phyloP scores from a whole-genome alignment of 2,329 filamentous ascomycete species.

The Pseudopyricularia javanii region DNA sequence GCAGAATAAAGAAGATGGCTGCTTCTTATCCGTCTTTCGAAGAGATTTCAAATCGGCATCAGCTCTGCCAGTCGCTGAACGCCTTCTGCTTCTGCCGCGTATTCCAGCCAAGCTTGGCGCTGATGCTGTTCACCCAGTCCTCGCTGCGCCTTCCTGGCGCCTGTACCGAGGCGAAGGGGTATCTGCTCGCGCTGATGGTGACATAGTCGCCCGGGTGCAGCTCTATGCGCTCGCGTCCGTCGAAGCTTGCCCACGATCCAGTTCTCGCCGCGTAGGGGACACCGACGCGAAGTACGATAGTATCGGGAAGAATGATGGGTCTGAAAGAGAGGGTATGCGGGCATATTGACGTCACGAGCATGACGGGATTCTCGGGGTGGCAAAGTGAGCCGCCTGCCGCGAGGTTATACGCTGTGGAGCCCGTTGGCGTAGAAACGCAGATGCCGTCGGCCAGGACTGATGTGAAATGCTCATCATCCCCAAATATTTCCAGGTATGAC shows the following conservation, averaged over 20 bases:
- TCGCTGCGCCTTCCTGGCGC: slow-evolving; percentile 56
- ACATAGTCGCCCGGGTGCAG: slow-evolving; percentile 70
- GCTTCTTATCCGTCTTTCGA: neutral
- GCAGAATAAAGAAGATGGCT: neutral
- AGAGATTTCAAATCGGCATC: neutral
- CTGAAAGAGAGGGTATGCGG: slow-evolving; percentile 91
- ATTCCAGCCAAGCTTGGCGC: slow-evolving; percentile 70
- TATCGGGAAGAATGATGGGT: slow-evolving; percentile 93
- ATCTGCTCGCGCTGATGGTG: slow-evolving; percentile 68
- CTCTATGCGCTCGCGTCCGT: slow-evolving; percentile 81
- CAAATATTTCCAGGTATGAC: slow-evolving; percentile 85
- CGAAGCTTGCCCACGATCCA: slow-evolving; percentile 93
- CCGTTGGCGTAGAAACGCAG: slow-evolving; percentile 87
- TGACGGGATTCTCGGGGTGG: slow-evolving; percentile 92
- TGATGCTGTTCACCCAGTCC: slow-evolving; percentile 76
- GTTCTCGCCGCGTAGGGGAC: slow-evolving; percentile 91
- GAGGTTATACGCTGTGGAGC: slow-evolving; percentile 90
- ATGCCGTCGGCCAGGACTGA: slow-evolving; percentile 87
- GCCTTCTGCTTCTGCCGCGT: slow-evolving; percentile 65
- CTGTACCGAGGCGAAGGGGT: slow-evolving; percentile 69
- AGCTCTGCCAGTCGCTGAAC: slow-evolving; percentile 32
- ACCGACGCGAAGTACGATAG: slow-evolving; percentile 81
- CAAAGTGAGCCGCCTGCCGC: slow-evolving; percentile 91
- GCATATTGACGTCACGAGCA: slow-evolving; percentile 87
- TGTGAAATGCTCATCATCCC: slow-evolving; percentile 90